Conservation (phyloP, 305 asterid genomes). For the Vinca major region DNA sequence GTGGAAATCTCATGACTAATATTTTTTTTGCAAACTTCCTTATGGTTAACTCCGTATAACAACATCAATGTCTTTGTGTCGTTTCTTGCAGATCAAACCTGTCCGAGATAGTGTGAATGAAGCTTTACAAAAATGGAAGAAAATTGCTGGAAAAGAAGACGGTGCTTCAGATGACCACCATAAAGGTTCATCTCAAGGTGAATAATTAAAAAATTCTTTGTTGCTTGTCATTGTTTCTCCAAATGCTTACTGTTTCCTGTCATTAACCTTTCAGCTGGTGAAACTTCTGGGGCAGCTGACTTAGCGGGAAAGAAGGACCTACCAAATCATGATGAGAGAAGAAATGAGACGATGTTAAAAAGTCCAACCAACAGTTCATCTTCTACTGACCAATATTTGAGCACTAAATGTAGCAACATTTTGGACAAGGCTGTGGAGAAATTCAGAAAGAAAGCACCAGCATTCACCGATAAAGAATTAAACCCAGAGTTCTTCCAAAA, state of each 20-base stretch:
- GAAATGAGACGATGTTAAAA: conserved; percentile 35
- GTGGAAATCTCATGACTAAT: not conserved
- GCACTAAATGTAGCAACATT: conserved; percentile 50
- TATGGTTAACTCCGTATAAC: not conserved
- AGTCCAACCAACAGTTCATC: conserved; percentile 47
- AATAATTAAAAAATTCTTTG: not conserved
- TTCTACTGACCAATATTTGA: conserved; percentile 39
- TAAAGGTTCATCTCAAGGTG: conserved; percentile 59
- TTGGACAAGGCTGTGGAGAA: conserved; percentile 83
- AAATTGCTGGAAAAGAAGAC: conserved; percentile 77
- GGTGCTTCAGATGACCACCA: conserved; percentile 64
- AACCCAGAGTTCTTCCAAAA: conserved; percentile 96
- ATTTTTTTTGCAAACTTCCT: not conserved
- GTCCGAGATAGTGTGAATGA: conserved; percentile 87
- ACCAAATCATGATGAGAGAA: conserved; percentile 32
- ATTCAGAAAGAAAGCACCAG: conserved; percentile 77
- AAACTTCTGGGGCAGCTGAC: conserved; percentile 54
- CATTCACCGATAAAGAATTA: conserved; percentile 76
- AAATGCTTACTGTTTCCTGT: conserved; percentile 12
- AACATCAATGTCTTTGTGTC: not conserved
- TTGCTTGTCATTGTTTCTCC: conserved; percentile 5
- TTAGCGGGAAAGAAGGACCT: conserved; percentile 41
- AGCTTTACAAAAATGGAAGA: conserved; percentile 96
- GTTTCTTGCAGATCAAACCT: conserved; percentile 63
- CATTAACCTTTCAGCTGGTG: conserved; percentile 48